Evolutionary conservation across 225 moss, liverwort and hornwort species (phyloP).

Genomic region (Bryoerythrophyllum caledonicum): DNA sequence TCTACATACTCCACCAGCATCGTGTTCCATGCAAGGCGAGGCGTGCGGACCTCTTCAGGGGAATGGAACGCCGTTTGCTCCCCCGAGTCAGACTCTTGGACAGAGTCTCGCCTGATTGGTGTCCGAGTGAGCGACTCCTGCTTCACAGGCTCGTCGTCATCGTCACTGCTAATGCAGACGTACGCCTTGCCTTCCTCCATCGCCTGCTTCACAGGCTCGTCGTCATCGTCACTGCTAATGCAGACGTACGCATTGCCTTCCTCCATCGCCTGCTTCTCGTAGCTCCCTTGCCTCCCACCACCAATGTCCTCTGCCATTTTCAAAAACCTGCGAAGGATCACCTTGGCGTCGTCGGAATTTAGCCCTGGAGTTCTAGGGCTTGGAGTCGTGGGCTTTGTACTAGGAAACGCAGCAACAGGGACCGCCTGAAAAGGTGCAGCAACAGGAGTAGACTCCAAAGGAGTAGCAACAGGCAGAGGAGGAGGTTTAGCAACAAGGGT

Average conservation of each 20-base stretch:
- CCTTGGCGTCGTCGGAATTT: neutral
- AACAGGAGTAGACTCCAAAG: neutral
- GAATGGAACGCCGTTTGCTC: neutral
- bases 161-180: conserved; percentile 11
- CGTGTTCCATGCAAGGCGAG: neutral
- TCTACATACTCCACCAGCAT: neutral
- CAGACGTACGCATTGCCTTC: neutral
- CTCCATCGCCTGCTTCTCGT: neutral
- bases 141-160: conserved; percentile 4
- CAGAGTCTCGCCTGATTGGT: neutral
- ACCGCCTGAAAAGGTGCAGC: no score
- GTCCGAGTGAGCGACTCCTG: neutral
- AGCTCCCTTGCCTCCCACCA: neutral
- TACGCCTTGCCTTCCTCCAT: neutral
- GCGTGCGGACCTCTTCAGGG: neutral
- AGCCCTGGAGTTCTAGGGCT: neutral
- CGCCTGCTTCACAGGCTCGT: neutral
- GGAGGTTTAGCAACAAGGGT: neutral
- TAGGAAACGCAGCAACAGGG: neutral
- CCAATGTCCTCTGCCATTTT: neutral
- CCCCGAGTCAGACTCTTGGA: neutral
- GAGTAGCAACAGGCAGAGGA: neutral
- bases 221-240: conserved; percentile 25
- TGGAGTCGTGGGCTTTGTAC: neutral
- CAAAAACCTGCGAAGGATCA: neutral